Evolutionary conservation across 1,284 basidiomycete species (phyloP).

Genomic region (Sanguinoderma infundibulare): DNA sequence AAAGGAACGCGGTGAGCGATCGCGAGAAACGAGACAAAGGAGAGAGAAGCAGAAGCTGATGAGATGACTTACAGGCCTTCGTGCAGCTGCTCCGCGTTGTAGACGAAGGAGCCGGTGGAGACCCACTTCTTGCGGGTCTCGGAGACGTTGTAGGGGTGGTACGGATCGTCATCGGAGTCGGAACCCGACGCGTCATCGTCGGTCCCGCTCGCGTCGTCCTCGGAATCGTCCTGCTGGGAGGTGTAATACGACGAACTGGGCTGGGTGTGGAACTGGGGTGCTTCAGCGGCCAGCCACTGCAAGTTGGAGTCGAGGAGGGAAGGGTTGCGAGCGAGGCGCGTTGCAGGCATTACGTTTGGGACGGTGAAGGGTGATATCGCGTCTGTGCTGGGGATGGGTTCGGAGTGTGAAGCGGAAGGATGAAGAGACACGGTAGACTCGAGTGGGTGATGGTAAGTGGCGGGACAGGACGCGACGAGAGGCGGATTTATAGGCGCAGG

Average conservation of each 20-base stretch:
- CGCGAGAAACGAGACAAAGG: conserved; percentile 1
- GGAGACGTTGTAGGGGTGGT: conserved; percentile 19
- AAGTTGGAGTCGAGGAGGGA: conserved; percentile 14
- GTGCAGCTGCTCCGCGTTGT: conserved; percentile 2
- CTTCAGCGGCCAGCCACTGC: conserved; percentile 18
- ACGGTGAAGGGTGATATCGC: not conserved
- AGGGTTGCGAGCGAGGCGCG: conserved; percentile 6
- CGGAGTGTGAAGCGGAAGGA: not conserved
- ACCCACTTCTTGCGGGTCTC: conserved; percentile 9
- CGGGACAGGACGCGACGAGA: conserved; percentile 1
- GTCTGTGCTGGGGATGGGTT: not conserved
- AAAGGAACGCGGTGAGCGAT: not conserved
- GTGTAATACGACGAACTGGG: not conserved
- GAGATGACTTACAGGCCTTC: conserved; percentile 6
- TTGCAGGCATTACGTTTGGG: conserved; percentile 1
- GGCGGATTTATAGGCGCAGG: conserved; percentile 15
- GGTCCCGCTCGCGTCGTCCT: conserved; percentile 14
- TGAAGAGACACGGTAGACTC: not conserved
- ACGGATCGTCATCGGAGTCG: conserved; percentile 21
- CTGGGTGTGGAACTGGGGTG: conserved; percentile 22
- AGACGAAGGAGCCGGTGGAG: not conserved
- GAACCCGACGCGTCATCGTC: conserved; percentile 16
- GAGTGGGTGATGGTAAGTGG: not conserved
- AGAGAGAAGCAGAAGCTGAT: not conserved
- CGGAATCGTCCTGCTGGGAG: conserved; percentile 9